Evolutionary conservation across 2,329 filamentous ascomycete genomes (phyloP), one percentile per base, ranked within the genome.

Genomic region (Paraphoma chrysanthemicola): DNA sequence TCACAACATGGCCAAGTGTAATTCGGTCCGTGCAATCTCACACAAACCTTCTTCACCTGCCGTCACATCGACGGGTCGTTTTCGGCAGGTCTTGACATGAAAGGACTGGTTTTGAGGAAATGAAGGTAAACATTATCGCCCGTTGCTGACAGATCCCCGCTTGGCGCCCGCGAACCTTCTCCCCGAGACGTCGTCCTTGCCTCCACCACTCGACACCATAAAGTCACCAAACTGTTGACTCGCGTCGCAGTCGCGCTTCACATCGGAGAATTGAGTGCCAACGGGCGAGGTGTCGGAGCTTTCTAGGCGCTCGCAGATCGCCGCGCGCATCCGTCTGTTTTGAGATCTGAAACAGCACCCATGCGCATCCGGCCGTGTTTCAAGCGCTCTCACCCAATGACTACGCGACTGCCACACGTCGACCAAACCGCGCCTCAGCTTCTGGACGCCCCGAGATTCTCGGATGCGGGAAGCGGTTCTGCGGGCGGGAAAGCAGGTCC

Each of bases 361-460:
- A 43, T 57, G 62, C 64, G 48, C 47, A 54, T 59, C 55, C 65
- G 62, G 59, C 49, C 66, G 60, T 57, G 70, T 67, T 68, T 60
- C 57, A 68, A 64, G 60, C 66, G 36, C 54, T 62, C 64, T 54
- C 53, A 51, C 51, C 75, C 75, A 77, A 77, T 77, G 62, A 64
- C 50, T 72, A 66, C 64, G 67, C 68, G 67, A 68, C 63, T 58
- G 49, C 62, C 57, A 61, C 60, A 60, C 59, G 51, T 60, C 60
- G 49, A 59, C 64, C 68, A 72, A 66, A 75, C 63, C 57, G 56
- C 59, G 62, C 70, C 57, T 70, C 57, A 65, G 62, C 46, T 47
- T 64, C 48, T 64, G 54, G 63, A 65, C 53, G 61, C 56, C 23
- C 54, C 54, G 55, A 62, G 56, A 59, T 56, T 45, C 51, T 51